Conservation (phyloP, 179 eudicot species). For the Amaranthus tricolor region DNA sequence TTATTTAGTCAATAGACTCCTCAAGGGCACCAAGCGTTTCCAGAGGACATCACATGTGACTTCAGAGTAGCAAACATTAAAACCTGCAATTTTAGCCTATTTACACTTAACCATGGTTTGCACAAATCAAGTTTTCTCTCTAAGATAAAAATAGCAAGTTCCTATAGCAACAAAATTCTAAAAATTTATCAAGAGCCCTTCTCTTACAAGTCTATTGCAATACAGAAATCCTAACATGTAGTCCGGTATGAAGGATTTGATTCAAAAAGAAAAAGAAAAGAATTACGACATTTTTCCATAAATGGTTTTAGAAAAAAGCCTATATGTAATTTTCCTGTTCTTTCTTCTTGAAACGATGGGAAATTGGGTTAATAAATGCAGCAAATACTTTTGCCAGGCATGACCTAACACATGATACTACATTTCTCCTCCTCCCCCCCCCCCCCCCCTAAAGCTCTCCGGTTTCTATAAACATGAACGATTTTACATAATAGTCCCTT, state of each 20-base stretch:
- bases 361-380: too few relatives aligned
- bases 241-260: background rate
- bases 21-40: background rate
- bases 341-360: too few relatives aligned
- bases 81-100: background rate
- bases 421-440: too few relatives aligned
- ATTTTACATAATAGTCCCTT: too few relatives aligned
- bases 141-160: too few relatives aligned
- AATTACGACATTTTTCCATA: background rate
- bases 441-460: too few relatives aligned
- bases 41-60: background rate
- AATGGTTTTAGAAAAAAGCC: too few relatives aligned
- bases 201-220: background rate
- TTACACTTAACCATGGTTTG: background rate
- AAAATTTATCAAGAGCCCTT: background rate
- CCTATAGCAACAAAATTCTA: background rate
- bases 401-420: too few relatives aligned
- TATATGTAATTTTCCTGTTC: too few relatives aligned
- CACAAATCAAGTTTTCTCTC: background rate
- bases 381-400: too few relatives aligned
- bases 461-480: too few relatives aligned
- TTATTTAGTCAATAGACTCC: background rate
- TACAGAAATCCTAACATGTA: background rate
- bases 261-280: background rate
- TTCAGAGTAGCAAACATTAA: background rate